A percentile compares a stretch with the other conserved stretches of the same genome.
These are phyloP conservation scores for Phialophora verrucosa DNA, from an alignment of 2,329 filamentous ascomycete species.

Conservation along the genomic window DNA sequence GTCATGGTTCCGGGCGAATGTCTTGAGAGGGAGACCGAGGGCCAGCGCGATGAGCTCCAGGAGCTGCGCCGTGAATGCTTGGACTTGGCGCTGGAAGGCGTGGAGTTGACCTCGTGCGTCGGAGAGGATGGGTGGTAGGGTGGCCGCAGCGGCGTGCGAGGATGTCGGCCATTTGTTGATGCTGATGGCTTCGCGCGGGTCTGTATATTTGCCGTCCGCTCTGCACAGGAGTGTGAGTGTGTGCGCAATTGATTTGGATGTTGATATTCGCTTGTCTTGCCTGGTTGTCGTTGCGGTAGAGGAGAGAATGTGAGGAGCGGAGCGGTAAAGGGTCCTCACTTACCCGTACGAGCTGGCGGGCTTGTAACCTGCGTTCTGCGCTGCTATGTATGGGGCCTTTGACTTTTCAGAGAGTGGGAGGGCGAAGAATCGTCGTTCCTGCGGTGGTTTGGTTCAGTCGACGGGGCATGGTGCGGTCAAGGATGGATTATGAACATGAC, in stretches of 20 bases:
- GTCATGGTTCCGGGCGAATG: constrained; percentile 21
- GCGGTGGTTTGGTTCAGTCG: not conserved
- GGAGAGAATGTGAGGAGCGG: not conserved
- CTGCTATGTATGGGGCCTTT: constrained; percentile 26
- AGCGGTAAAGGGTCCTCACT: not conserved
- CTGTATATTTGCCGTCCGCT: constrained; percentile 22
- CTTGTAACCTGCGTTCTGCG: constrained; percentile 29
- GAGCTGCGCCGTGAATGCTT: constrained; percentile 21
- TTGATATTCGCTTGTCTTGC: not conserved
- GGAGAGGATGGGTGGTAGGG: constrained; percentile 21
- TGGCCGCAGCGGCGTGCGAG: constrained; percentile 10
- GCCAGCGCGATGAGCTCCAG: constrained; percentile 28
- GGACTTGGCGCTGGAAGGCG: constrained; percentile 23
- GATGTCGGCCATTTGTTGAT: constrained; percentile 31
- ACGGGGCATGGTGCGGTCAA: not conserved
- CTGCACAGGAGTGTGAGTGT: not conserved
- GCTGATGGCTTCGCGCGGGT: constrained; percentile 32
- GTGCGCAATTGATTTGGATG: not conserved
- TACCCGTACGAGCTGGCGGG: constrained; percentile 28
- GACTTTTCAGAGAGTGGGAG: constrained; percentile 18
- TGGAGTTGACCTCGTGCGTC: constrained; percentile 23
- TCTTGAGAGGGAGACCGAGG: constrained; percentile 17
- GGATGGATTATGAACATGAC: not conserved
- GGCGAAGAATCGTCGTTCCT: constrained; percentile 25
- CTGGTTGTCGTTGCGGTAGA: not conserved